A percentile compares a stretch with the other conserved stretches of the same genome.
phyloP scores from a whole-genome alignment of 495 filamentous ascomycete species.

The Chaetomium tenue region DNA sequence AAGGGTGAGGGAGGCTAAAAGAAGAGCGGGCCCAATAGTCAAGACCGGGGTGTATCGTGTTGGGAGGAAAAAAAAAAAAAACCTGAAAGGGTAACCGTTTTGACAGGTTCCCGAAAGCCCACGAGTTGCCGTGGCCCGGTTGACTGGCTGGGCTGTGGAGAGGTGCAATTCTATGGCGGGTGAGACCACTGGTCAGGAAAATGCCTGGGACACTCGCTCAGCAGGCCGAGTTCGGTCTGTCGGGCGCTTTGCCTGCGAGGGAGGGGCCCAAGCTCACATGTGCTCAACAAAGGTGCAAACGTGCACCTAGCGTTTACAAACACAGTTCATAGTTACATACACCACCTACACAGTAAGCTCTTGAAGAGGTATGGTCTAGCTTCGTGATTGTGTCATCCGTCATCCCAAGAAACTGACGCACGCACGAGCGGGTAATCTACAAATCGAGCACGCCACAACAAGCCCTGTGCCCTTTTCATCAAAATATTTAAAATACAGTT shows the following conservation, averaged over 20 bases:
- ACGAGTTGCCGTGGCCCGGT: not conserved
- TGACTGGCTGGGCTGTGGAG: not conserved
- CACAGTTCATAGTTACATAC: no score
- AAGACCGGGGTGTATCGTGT: not conserved
- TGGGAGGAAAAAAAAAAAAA: not conserved
- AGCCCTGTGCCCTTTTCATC: not conserved
- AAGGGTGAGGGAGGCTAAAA: not conserved
- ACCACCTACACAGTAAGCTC: not conserved
- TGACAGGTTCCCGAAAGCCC: not conserved
- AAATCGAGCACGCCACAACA: slow-evolving; percentile 3
- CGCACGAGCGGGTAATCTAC: not conserved
- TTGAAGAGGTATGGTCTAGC: not conserved
- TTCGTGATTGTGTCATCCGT: not conserved
- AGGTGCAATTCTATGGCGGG: not conserved
- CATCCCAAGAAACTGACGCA: not conserved
- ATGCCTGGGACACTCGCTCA: not conserved
- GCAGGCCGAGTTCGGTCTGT: slow-evolving; percentile 1
- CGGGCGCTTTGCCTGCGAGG: not conserved
- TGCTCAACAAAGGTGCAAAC: no score
- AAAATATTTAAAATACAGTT: not conserved
- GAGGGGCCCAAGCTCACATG: no score
- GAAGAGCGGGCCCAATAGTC: not conserved
- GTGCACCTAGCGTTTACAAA: not conserved
- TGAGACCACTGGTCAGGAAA: slow-evolving; percentile 13
- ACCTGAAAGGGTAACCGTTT: no score